Conservation (phyloP, 768 basidiomycete species). For the Fistulinella prunicolor region DNA sequence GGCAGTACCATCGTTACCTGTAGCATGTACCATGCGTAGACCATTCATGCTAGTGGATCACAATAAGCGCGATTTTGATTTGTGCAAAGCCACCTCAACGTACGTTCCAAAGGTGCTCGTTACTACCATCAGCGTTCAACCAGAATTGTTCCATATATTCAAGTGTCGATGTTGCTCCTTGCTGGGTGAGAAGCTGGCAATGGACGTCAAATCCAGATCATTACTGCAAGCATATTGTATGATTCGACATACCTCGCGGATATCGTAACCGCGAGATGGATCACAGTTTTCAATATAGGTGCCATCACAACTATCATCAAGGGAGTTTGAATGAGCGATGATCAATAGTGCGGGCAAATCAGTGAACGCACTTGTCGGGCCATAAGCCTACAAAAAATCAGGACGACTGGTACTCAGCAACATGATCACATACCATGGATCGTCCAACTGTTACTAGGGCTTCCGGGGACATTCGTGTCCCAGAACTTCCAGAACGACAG, state of each 20-base stretch:
- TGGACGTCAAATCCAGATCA: neutral
- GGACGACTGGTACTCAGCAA: neutral
- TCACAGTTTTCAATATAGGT: constrained; percentile 37
- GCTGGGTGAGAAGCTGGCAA: constrained; percentile 47
- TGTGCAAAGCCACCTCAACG: constrained; percentile 19
- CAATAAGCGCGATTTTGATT: neutral
- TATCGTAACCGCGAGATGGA: constrained; percentile 43
- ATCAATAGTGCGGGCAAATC: neutral
- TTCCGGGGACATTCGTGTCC: constrained; percentile 63
- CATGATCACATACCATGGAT: constrained; percentile 57
- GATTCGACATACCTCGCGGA: constrained; percentile 34
- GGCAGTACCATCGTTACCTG: constrained; percentile 12
- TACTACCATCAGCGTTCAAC: constrained; percentile 57
- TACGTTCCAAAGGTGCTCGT: constrained; percentile 73
- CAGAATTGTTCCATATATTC: constrained; percentile 61
- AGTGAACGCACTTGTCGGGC: constrained; percentile 53
- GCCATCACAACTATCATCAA: constrained; percentile 50
- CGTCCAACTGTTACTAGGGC: constrained; percentile 69
- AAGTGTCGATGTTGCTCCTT: constrained; percentile 57
- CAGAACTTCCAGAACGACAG: constrained; percentile 51
- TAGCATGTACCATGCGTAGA: constrained; percentile 58
- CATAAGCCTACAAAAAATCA: constrained; percentile 48
- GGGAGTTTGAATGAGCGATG: neutral
- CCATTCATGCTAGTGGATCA: constrained; percentile 60
- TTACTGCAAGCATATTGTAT: neutral